Percentiles rank a stretch among this genome's conserved stretches.
Conservation (phyloP, 108 stramenopile genomes). For the Epithemia pelagica region DNA sequence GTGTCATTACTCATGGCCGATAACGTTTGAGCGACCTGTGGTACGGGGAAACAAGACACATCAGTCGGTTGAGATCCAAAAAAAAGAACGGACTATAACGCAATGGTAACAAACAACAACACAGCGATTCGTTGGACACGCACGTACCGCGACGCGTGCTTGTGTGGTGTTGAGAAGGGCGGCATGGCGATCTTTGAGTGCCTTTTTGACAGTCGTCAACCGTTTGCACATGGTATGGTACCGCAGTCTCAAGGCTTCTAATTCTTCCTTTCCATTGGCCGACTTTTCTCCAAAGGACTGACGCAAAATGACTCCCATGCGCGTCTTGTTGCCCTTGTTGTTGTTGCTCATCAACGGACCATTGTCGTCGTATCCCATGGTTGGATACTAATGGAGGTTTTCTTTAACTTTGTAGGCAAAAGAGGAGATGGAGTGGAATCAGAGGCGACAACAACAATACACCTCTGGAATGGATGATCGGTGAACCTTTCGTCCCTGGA, state of each 20-base stretch:
- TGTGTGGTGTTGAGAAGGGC: neutral
- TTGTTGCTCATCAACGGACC: neutral
- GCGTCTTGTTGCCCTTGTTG: neutral
- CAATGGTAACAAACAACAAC: no score
- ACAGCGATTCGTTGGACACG: no score
- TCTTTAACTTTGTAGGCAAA: no score
- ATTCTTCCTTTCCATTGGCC: neutral
- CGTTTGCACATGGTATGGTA: neutral
- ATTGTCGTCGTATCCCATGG: neutral
- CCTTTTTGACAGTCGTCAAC: neutral
- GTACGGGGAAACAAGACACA: no score
- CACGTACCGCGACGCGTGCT: neutral
- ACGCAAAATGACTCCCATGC: conserved; percentile 1
- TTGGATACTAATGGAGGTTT: no score
- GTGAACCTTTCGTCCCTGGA: no score
- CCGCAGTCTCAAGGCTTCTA: neutral
- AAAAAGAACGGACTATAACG: no score
- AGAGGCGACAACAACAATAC: no score
- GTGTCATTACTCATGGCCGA: neutral
- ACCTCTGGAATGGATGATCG: no score
- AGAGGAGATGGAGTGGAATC: no score
- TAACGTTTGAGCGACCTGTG: neutral
- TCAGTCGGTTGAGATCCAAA: no score
- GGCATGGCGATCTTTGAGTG: neutral
- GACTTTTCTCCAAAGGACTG: neutral